Base-by-base conservation (phyloP, 108 stramenopile genomes). In the Fragilariopsis cylindrus region DNA sequence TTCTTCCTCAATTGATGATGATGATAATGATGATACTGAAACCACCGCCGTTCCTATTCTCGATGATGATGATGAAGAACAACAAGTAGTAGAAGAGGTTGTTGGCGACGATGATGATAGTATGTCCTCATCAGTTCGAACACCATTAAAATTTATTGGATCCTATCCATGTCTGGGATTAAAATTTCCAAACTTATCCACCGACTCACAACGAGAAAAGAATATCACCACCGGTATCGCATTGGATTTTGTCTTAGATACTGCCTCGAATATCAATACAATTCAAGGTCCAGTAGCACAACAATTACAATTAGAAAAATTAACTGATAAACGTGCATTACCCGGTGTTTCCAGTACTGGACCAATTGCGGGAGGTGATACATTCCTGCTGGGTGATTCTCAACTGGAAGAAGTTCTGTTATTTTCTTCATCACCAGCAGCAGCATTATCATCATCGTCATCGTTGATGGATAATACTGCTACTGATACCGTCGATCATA, bases 241-340 rank as follows among this genome's bases (percentile, higher is more conserved):
- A 57, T 78, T 92, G 44, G 92, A 92, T 73, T 92, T 90, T 71
- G 77, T 90, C 0, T 46, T 92, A 3, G 92, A 90, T 70, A 92
- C 92, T 9, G 92, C 86, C 3, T 85, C 92, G 16, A 92, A 92
- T 62, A 79, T 79, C 44, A 92, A 92, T 56, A 92, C 89, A 12
- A 84, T 92, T 39, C 84, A 90, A 60, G 73, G 57, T 21, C 87
- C 85, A 65, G 87, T 92, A 7, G 88, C 87, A 11, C 44, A 63
- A 30, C 88, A 89, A 71, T 77, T 92, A 71, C 40, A 69, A 1
- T 69, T 92, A 42, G 74, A 81, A 56, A 64, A 76, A n/a, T 78
- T 87, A 8, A 88, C 86, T 1, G 71, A 86, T 56, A 85, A 87
- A 8, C 19, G 30, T 1, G 76, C 76, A 11, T 73, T 87, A 6